Base-by-base conservation (phyloP, 2,329 filamentous ascomycete genomes). In the Apiospora aurea region DNA sequence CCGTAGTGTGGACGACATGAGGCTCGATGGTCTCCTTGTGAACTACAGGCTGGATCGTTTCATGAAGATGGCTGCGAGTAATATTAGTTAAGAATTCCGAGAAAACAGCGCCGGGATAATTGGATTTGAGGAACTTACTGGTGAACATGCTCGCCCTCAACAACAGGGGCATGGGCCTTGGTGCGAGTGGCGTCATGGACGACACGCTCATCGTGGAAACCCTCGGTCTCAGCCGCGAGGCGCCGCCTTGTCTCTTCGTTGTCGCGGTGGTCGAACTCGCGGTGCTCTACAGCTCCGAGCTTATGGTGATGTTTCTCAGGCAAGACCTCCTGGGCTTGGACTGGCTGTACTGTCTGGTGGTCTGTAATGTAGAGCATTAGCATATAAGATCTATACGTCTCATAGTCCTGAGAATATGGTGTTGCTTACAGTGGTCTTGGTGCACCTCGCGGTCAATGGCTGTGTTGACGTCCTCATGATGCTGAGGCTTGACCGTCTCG, bases 11-110 rank as follows among this genome's bases (percentile, higher is more conserved):
- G 1, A 93, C 85, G 4, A 94, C 87, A 21, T 89, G 86, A 1
- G 91, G 91, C 74, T 92, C 88, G 41, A 94, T 84, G 0, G 87
- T 89, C 75, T 94, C 90, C 79, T 93, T 93, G 69, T 94, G 85
- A 47, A 94, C 84, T 0, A 94, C 87, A 0, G 92, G 92, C 79
- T 94, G 91, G 67, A 94, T 88, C 43, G 88, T 90, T 80, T 93
- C 91, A 74, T 92, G 90, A 3, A 92, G 86, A 70, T 89, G 84
- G 71, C 76, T 49, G 26, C 18, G 13, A 4, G 13, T 34, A 2
- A 2, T 14, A 34, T 64, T 6, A 64, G 57, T 13, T 4, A 14
- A 3, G 8, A 1, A 8, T 13, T 38, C 29, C n/a, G 2, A 1
- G 2, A 41, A 41, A 21, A 34, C 38, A 41, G 16, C 6, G 26